Conservation (phyloP, 208 protist genomes). For the Leishmania guyanensis region DNA sequence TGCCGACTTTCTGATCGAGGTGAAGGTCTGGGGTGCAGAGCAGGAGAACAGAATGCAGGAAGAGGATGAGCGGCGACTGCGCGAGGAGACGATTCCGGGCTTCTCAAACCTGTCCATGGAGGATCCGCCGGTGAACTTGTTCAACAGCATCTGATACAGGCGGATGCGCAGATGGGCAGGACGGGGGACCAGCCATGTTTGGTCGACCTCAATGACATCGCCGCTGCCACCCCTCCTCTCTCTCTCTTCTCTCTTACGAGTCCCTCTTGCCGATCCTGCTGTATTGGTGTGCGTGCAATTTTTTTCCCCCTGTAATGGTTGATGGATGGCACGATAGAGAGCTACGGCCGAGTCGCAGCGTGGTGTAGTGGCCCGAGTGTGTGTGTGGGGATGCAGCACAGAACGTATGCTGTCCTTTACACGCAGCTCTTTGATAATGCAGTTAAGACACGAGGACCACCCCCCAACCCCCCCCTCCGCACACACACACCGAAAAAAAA, state of each 20-base stretch:
- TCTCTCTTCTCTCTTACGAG: neutral
- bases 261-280: neutral
- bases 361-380: neutral
- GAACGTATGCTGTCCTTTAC: neutral
- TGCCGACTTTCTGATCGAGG: conserved; percentile 87
- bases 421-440: neutral
- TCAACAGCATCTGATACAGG: conserved; percentile 2
- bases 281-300: neutral
- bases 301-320: neutral
- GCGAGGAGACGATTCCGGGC: conserved; percentile 59
- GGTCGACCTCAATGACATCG: neutral
- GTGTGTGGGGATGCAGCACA: too few species aligned
- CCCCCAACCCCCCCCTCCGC: too few species aligned
- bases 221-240: neutral
- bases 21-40: conserved; percentile 86
- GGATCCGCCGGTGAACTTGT: conserved; percentile 14
- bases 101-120: conserved; percentile 38
- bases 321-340: neutral
- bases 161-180: neutral
- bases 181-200: neutral
- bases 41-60: conserved; percentile 80
- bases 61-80: conserved; percentile 58
- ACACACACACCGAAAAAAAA: neutral
- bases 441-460: neutral
- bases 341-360: neutral